Percentiles rank a stretch among this genome's conserved stretches.
phyloP scores from a whole-genome alignment of 2,329 filamentous ascomycete genomes.

The Penicillium psychrosexuale region DNA sequence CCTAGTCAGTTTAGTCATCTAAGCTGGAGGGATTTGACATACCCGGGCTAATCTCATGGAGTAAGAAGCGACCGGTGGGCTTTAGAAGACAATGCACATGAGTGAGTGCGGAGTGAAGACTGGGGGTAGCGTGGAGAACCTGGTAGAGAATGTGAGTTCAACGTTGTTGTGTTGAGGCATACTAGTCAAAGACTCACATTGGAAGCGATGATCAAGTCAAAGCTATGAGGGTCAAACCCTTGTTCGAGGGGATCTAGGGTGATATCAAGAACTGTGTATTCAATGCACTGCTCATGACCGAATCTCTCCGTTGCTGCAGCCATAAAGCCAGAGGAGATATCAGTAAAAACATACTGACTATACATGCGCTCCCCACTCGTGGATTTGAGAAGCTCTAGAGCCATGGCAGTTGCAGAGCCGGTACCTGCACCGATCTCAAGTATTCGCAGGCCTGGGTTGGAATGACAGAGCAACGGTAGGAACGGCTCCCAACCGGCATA shows the following conservation, averaged over 20 bases:
- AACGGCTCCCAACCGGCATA: constrained; percentile 6
- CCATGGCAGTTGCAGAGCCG: constrained; percentile 9
- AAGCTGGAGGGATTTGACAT: neutral
- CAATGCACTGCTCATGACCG: neutral
- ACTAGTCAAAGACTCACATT: neutral
- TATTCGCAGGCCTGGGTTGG: neutral
- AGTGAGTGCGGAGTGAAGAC: constrained; percentile 19
- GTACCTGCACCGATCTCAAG: constrained; percentile 18
- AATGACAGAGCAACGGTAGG: constrained; percentile 3
- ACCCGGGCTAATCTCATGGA: constrained; percentile 40
- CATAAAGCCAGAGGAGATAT: constrained; percentile 13
- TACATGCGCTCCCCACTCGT: constrained; percentile 1
- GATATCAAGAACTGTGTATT: constrained; percentile 8
- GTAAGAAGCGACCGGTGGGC: constrained; percentile 47
- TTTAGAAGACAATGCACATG: constrained; percentile 26
- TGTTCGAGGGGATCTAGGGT: constrained; percentile 1
- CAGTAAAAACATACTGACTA: constrained; percentile 16
- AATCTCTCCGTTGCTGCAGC: constrained; percentile 1
- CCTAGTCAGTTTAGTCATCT: neutral
- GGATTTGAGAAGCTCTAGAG: constrained; percentile 6
- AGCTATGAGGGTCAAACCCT: constrained; percentile 3
- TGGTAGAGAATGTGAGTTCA: neutral
- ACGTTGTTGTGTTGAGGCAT: rapidly evolving
- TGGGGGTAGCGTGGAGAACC: constrained; percentile 19
- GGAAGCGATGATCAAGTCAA: constrained; percentile 11